Percentiles rank a stretch among this genome's conserved stretches.
phyloP scores from a whole-genome alignment of 2,329 filamentous ascomycete species.

The Penicillium sclerotiorum region DNA sequence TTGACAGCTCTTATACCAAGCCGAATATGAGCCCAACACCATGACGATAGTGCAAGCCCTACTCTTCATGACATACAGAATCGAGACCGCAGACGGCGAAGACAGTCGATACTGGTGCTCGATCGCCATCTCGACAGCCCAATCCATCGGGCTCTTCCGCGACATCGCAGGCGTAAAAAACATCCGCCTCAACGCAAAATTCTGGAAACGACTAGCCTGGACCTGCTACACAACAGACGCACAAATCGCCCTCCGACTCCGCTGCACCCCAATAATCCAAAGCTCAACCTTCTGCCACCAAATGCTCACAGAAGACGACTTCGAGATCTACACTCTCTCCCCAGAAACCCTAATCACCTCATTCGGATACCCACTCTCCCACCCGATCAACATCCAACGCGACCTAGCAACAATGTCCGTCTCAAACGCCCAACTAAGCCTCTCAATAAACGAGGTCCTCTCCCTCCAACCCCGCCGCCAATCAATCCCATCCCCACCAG shows the following conservation, averaged over 20 bases:
- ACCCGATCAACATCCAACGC: conserved; percentile 7
- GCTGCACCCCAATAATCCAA: conserved; percentile 15
- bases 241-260: conserved; percentile 13
- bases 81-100: conserved; percentile 16
- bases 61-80: conserved; percentile 15
- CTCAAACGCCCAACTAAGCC: conserved; percentile 12
- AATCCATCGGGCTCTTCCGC: conserved; percentile 16
- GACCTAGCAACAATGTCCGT: conserved; percentile 13
- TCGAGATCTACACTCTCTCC: conserved; percentile 6
- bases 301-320: conserved; percentile 16
- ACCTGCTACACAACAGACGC: conserved; percentile 18
- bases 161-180: conserved; percentile 6
- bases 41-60: conserved; percentile 14
- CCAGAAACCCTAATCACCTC: background rate
- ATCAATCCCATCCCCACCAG: conserved; percentile 3
- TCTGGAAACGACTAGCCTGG: conserved; percentile 20
- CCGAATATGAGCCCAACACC: conserved; percentile 12
- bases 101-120: conserved; percentile 17
- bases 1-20: conserved; percentile 14
- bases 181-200: conserved; percentile 2
- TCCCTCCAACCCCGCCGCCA: conserved; percentile 8
- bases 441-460: conserved; percentile 15
- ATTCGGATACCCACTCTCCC: background rate
- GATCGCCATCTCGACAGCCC: conserved; percentile 14
- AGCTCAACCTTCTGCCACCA: conserved; percentile 11